Base-by-base conservation (phyloP, 1,284 basidiomycete genomes). In the Fomitopsis palustris region DNA sequence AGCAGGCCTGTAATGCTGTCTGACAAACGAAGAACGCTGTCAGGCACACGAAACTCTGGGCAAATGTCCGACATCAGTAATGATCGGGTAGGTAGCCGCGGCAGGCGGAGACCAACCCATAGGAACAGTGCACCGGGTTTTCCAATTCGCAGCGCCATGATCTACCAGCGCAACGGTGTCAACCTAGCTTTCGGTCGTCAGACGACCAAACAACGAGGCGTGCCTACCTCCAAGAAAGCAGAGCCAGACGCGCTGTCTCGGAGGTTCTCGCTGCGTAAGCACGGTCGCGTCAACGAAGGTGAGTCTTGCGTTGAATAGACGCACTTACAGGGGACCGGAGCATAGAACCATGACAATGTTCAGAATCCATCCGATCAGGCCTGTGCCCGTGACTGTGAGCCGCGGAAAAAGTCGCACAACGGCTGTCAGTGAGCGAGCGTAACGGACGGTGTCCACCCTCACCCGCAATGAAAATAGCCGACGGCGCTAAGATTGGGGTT, bases 21-120 rank as follows among this genome's bases (percentile, higher is more conserved):
- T 93, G 92, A 41, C 87, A 84, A 52, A 94, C 91, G 73, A 92
- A 93, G 77, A 92, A 93, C 1, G 85, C 92, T 21, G 89, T 92
- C 60, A 90, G 69, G 73, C 90, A 92, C 25, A 94, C 90, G 62
- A 90, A 85, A 38, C 79, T 77, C 85, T 85, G 59, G 19, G 54
- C 38, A 27, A 29, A 17, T 2, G 31, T 14, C 17, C n/a, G 10
- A 35, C 25, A 31, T 55, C 6, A 51, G 47, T 21, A 37, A 25
- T 52, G 31, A 29, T 21, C 9, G 31, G 12, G 9, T 25, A 14
- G 27, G 42, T 19, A n/a, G 39, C 27, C 25, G 54, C 61, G 65
- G 47, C 66, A 17, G 62, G 55, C 17, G 14, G 25, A 52, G 33
- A 68, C 74, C 55, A 65, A 86, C 85, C 92, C 92, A 95, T 37